Percentiles rank a stretch among this genome's conserved stretches.
These are phyloP conservation scores for Priceomyces medius DNA, from an alignment of 805 yeast genomes.

Conservation along the genomic window DNA sequence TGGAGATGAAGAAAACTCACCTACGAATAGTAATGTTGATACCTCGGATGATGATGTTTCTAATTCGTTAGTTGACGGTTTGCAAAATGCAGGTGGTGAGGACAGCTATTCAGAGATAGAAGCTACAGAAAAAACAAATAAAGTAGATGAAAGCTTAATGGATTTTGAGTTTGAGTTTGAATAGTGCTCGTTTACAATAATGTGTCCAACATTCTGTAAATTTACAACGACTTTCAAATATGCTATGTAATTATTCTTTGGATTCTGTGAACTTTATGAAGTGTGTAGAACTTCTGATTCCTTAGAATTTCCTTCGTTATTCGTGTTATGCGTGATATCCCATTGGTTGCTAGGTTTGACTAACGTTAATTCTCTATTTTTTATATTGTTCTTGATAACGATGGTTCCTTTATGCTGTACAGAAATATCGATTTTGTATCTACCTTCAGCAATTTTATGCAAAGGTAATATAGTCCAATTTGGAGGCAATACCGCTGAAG, in stretches of 20 bases:
- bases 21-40: not conserved
- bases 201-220: not conserved
- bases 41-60: slow-evolving; percentile 2
- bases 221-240: not conserved
- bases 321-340: not conserved
- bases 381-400: slow-evolving; percentile 7
- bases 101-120: not conserved
- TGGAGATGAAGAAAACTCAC: not conserved
- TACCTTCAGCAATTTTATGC: slow-evolving; percentile 8
- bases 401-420: slow-evolving; percentile 16
- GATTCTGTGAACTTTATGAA: not conserved
- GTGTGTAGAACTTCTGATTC: not conserved
- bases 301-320: slow-evolving; percentile 1
- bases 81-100: not conserved
- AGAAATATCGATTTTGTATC: slow-evolving; percentile 20
- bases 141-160: not conserved
- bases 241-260: not conserved
- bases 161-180: slow-evolving; percentile 10
- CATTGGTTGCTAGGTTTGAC: slow-evolving; percentile 2
- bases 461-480: slow-evolving; percentile 31
- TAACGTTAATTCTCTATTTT: slow-evolving; percentile 1
- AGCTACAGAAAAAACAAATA: not conserved
- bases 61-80: not conserved
- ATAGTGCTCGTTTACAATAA: slow-evolving; percentile 2
- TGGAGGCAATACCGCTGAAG: slow-evolving; percentile 28